Evolutionary conservation across 441 rosid genomes (phyloP), one percentile per base, ranked within the genome.

Genomic region (Gossypium davidsonii): DNA sequence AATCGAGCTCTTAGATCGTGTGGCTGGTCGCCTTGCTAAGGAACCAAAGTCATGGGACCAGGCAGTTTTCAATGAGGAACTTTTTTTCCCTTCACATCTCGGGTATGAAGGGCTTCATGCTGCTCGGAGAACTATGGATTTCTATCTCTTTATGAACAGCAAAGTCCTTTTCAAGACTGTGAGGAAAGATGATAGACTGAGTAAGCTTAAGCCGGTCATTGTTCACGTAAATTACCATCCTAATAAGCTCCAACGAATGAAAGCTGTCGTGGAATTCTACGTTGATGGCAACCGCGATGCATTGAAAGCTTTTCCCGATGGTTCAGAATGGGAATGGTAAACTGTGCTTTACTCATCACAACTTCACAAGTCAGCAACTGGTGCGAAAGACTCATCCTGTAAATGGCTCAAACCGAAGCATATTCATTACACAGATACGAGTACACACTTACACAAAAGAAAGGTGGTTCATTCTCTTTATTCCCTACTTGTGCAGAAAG

Each of bases 11-110:
- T 81, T 95, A 28, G 99, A 95, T 80, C 92, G 98, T 2, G 99
- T 95, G 48, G 93, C 98, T 28, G 87, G 73, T 73, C 89, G 94
- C 71, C 79, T 93, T 44, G 73, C 97, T 70, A 77, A 69, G 17
- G 79, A 86, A 81, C 74, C 80, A 70, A 83, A 88, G 4, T 63
- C 89, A 10, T 95, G 99, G 99, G 99, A 95, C 73, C 98, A 93
- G 78, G 98, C 99, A 18, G 98, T 87, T 74, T 95, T 91, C 58
- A 95, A 95, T 0, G 99, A 95, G 83, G 98, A 95, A 73, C 85
- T 93, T 73, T 93, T 83, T 80, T 91, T 78, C 83, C 98, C 99
- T 48, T 91, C 97, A 3, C 94, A 85, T 84, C 95, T 94, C 6
- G 90, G 83, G 2, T 91, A 91, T 31, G 84, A 70, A 6, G 99